phyloP scores from a whole-genome alignment of 805 yeast genomes.

The Candida schatavii region DNA sequence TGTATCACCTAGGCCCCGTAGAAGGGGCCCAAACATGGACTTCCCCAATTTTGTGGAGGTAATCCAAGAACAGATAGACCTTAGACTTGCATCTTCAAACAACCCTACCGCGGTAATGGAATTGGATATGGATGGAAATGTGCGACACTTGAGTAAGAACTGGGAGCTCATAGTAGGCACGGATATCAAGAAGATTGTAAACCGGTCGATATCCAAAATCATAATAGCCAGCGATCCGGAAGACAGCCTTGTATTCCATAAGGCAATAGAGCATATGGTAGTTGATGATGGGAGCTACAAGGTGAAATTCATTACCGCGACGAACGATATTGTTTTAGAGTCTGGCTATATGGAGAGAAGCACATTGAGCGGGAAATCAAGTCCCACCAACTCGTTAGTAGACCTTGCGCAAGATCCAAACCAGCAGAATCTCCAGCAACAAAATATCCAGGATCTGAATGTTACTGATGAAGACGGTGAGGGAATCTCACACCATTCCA shows the following conservation, averaged over 20 bases:
- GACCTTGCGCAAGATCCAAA: slow-evolving; percentile 8
- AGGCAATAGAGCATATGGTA: slow-evolving; percentile 70
- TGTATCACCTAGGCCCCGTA: too few relatives aligned
- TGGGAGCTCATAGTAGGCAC: slow-evolving; percentile 84
- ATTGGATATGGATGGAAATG: slow-evolving; percentile 72
- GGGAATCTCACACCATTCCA: neutral
- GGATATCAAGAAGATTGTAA: slow-evolving; percentile 48
- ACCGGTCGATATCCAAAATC: slow-evolving; percentile 58
- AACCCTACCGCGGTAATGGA: slow-evolving; percentile 82
- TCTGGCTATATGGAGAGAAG: neutral
- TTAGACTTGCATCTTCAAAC: slow-evolving; percentile 60
- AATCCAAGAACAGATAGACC: slow-evolving; percentile 49
- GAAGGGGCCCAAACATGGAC: slow-evolving; percentile 6
- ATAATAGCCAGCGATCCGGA: slow-evolving; percentile 58
- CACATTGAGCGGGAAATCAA: slow-evolving; percentile 17
- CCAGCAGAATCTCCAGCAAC: slow-evolving; percentile 4
- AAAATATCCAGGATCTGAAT: neutral
- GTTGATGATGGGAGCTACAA: slow-evolving; percentile 73
- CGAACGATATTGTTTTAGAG: slow-evolving; percentile 21
- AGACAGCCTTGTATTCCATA: slow-evolving; percentile 65
- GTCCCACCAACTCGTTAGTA: slow-evolving; percentile 24
- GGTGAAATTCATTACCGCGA: slow-evolving; percentile 65
- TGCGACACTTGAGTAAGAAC: slow-evolving; percentile 68
- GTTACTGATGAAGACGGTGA: neutral
- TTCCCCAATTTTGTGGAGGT: slow-evolving; percentile 15